A percentile compares a stretch with the other conserved stretches of the same genome.
Evolutionary conservation across 768 basidiomycete genomes (phyloP).

Genomic region (Macrolepiota dolichaula): DNA sequence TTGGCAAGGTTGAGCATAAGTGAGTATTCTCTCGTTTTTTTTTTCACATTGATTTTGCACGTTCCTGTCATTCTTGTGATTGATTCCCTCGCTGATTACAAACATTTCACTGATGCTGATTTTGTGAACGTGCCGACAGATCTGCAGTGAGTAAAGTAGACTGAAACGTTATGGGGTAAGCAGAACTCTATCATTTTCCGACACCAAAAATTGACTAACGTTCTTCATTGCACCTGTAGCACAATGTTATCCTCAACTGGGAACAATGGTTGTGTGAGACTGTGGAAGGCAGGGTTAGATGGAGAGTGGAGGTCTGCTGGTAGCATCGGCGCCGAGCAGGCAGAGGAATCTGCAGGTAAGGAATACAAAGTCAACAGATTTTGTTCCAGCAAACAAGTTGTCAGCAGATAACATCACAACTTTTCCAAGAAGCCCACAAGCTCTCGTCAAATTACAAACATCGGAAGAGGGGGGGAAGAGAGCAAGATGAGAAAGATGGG

Average conservation of each 20-base stretch:
- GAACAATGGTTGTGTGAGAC: constrained; percentile 75
- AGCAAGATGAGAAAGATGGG: constrained; percentile 7
- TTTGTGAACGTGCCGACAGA: constrained; percentile 28
- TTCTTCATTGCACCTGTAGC: constrained; percentile 29
- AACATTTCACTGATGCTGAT: not conserved
- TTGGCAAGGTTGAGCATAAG: constrained; percentile 89
- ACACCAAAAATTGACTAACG: not conserved
- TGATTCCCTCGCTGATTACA: not conserved
- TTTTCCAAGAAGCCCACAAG: not conserved
- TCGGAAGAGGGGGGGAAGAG: not conserved
- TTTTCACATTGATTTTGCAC: not conserved
- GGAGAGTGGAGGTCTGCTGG: constrained; percentile 85
- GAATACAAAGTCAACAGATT: not conserved
- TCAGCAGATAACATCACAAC: not conserved
- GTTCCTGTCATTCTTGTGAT: not conserved
- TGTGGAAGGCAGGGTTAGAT: constrained; percentile 84
- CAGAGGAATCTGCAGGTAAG: constrained; percentile 29
- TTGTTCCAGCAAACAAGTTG: not conserved
- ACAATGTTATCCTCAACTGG: constrained; percentile 83
- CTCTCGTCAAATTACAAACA: not conserved
- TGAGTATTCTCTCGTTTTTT: constrained; percentile 25
- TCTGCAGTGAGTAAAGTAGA: constrained; percentile 82
- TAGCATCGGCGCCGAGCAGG: constrained; percentile 77
- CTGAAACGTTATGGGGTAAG: constrained; percentile 88
- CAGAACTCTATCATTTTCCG: not conserved